These are phyloP conservation scores for Aspergillus tamarii DNA, from an alignment of 2,329 filamentous ascomycete genomes.

Conservation along the genomic window DNA sequence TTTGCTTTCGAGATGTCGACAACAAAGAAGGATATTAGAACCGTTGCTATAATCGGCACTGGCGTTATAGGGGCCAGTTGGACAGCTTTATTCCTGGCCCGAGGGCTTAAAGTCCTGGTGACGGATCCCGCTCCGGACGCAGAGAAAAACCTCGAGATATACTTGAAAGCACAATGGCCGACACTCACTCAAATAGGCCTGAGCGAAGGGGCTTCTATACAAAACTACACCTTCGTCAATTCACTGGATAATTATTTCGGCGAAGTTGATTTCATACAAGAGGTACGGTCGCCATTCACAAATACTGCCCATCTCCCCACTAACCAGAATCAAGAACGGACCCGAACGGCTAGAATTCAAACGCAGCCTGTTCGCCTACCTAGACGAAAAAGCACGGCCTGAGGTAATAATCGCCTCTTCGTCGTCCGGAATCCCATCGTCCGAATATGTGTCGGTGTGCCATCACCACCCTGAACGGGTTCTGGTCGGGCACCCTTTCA, in stretches of 20 bases:
- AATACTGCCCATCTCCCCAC: not conserved
- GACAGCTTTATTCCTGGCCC: constrained; percentile 45
- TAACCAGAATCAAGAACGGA: constrained; percentile 17
- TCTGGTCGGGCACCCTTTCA: constrained; percentile 17
- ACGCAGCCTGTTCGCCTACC: constrained; percentile 18
- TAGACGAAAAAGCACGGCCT: constrained; percentile 20
- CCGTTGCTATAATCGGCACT: constrained; percentile 37
- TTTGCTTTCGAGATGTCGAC: not conserved
- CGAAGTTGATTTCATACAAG: not conserved
- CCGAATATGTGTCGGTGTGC: constrained; percentile 14
- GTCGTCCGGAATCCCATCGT: constrained; percentile 17
- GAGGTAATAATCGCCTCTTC: constrained; percentile 23
- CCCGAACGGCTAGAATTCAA: constrained; percentile 23
- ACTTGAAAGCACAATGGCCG: constrained; percentile 20
- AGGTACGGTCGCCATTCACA: not conserved
- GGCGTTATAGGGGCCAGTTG: constrained; percentile 48
- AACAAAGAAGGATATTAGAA: constrained; percentile 30
- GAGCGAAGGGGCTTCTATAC: not conserved
- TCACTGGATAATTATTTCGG: not conserved
- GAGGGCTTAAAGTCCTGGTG: constrained; percentile 44
- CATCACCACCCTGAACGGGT: constrained; percentile 13
- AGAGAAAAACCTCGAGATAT: constrained; percentile 31
- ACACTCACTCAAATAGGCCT: not conserved
- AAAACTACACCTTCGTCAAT: not conserved
- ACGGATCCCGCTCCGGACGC: constrained; percentile 46